Base-by-base conservation (phyloP, 1,139 yeast species). In the Protomyces gravidus region DNA sequence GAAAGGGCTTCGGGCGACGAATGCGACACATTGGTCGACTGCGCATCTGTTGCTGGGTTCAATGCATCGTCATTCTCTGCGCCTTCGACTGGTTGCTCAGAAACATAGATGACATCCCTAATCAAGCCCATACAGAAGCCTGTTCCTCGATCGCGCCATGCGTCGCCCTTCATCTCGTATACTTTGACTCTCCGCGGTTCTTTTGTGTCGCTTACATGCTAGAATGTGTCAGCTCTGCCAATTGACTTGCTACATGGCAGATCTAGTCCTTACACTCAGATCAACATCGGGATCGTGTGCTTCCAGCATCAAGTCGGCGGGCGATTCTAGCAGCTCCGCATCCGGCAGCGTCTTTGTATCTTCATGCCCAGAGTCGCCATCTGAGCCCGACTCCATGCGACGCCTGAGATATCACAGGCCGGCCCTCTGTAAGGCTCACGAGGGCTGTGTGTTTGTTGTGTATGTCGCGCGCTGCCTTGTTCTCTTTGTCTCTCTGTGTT, bases 61-160 rank as follows among this genome's bases (percentile, higher is more conserved):
- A 28, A 9, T 11, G 42, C 21, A 11, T 15, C 21, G 5, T n/a
- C 42, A 15, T 4, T 17, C 1, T 36, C 42, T 36, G 42, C 42
- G 42, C 42, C 23, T 36, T n/a, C 42, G 15, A 15, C 42, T 15
- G 17, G 21, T 36, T 9, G 25, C 21, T n/a, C 21, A 36, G 5
- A 62, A 63, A 5, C 48, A 71, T 69, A 11, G 71, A 62, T 15
- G 15, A 69, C 74, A 2, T 64, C 61, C 42, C 77, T 78, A 17
- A 83, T 69, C 65, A 82, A 84, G 3, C 97, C 97, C 47, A 80
- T 78, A 68, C 96, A 89, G 70, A 81, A 86, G 0, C 98, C 98
- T 0, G 97, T 89, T 15, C 97, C 98, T 59, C 86, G 82, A 70
- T 90, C 97, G 49, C 84, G 76, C 98, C 98, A 92, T 67, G 82